A percentile compares a stretch with the other conserved stretches of the same genome.
Conservation (phyloP, 169 alveolate genomes). For the Neospora caninum region DNA sequence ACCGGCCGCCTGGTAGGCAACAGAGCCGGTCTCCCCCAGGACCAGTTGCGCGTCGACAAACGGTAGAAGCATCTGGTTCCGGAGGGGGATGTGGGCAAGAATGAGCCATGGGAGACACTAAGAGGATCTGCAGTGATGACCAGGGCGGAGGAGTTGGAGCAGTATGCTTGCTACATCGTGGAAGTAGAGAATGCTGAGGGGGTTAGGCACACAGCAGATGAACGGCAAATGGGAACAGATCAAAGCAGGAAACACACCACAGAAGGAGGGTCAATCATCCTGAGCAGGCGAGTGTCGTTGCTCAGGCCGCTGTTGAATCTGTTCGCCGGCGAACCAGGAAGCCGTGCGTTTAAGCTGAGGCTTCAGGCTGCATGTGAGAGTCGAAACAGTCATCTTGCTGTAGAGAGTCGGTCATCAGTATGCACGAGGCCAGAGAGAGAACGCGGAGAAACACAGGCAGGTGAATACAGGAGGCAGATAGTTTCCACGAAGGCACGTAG, state of each 20-base stretch:
- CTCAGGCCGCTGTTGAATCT: slow-evolving; percentile 36
- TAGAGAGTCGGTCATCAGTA: too few relatives aligned
- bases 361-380: not conserved
- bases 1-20: not conserved
- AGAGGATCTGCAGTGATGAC: not conserved
- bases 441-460: not conserved
- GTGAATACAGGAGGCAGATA: not conserved
- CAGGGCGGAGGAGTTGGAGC: not conserved
- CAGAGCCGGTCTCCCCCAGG: not conserved
- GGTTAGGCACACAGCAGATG: not conserved
- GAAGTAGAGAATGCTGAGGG: not conserved
- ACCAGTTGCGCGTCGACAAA: not conserved
- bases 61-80: too few relatives aligned
- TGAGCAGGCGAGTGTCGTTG: not conserved
- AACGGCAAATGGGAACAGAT: not conserved
- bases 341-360: not conserved
- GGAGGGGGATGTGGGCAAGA: too few relatives aligned
- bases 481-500: not conserved
- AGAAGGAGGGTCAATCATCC: not conserved
- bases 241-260: too few relatives aligned
- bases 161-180: not conserved
- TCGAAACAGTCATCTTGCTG: too few relatives aligned
- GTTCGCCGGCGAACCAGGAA: slow-evolving; percentile 22
- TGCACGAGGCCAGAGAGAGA: too few relatives aligned
- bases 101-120: not conserved